Evolutionary conservation across 208 protist genomes (phyloP).

Genomic region (Trypanosoma scelopori): DNA sequence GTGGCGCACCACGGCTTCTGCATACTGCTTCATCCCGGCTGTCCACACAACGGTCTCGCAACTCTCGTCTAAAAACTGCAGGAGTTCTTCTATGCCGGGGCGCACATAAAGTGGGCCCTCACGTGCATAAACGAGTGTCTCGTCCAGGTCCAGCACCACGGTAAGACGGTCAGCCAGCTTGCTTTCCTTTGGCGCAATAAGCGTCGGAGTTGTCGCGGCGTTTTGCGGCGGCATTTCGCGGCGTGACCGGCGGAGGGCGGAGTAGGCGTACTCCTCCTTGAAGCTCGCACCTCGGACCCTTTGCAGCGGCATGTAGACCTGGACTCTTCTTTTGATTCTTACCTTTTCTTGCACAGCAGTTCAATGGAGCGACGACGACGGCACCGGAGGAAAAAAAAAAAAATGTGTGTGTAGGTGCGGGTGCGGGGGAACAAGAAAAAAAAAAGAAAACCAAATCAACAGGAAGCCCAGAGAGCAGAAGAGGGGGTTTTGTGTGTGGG

Average conservation of each 20-base stretch:
- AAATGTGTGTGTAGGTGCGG: too few species aligned
- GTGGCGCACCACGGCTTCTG: conserved; percentile 79
- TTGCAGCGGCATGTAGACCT: conserved; percentile 14
- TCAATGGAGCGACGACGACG: neutral
- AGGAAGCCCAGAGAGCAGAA: too few species aligned
- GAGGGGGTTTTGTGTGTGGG: too few species aligned
- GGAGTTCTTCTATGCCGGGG: conserved; percentile 73
- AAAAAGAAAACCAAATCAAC: too few species aligned
- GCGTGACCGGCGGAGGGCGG: neutral
- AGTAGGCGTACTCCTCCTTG: conserved; percentile 22
- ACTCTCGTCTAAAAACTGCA: conserved; percentile 74
- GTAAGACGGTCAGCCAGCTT: conserved; percentile 57
- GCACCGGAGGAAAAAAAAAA: neutral
- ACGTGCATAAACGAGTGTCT: conserved; percentile 89
- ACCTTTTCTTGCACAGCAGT: neutral
- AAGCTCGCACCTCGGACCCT: conserved; percentile 25
- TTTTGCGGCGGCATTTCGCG: neutral
- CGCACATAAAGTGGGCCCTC: conserved; percentile 88
- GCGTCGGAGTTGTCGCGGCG: conserved; percentile 16
- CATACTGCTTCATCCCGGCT: conserved; percentile 76
- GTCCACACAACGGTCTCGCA: conserved; percentile 92
- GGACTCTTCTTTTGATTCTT: neutral
- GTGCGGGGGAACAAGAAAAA: too few species aligned
- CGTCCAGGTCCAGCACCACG: conserved; percentile 91
- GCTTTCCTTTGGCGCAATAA: conserved; percentile 67